Base-by-base conservation (phyloP, 129 eudicot species). In the Escallonia herrerae region DNA sequence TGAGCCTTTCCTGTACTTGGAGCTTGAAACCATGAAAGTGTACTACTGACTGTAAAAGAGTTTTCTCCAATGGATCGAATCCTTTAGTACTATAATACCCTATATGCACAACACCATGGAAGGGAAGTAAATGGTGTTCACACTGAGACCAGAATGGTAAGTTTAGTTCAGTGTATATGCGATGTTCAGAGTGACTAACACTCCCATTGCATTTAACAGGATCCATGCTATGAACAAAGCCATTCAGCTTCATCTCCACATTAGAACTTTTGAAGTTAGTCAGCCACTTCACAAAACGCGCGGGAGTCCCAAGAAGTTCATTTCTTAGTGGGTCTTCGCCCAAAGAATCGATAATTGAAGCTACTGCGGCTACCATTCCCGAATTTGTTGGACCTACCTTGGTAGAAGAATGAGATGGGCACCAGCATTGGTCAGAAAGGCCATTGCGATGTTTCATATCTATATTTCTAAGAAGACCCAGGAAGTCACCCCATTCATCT, bases 1-100 rank as follows among this genome's bases (percentile, higher is more conserved):
- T 86, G 62, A 93, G 90, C 69, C 99, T 81, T 72, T 93, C 99
- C 76, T 93, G 99, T 3, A 93, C 99, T 77, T 93, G 99, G 40
- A 93, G 93, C 78, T 84, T 93, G 52, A 86, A 86, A 15, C 99
- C 99, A 55, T 93, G 84, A 62, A 83, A 89, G 66, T 86, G 99
- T 40, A 93, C 96, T 33, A 93, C 70, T 4, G 95, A 86, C 77
- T 93, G 95, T 42, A 93, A 60, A 66, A 89, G 73, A 8, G 96
- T 70, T 74, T 66, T 89, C 47, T 72, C 76, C 13, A 82, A 43
- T 2, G 90, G 84, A 53, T 67, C 68, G 40, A 70, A 74, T 44
- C 69, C 86, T 66, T 70, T 83, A 56, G 72, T 53, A 7, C 76
- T 73, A 47, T 81, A 71, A 76, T 86, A 86, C 6, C 99, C 99